phyloP scores from a whole-genome alignment of 768 basidiomycete species.

The Leccinum variicolor region DNA sequence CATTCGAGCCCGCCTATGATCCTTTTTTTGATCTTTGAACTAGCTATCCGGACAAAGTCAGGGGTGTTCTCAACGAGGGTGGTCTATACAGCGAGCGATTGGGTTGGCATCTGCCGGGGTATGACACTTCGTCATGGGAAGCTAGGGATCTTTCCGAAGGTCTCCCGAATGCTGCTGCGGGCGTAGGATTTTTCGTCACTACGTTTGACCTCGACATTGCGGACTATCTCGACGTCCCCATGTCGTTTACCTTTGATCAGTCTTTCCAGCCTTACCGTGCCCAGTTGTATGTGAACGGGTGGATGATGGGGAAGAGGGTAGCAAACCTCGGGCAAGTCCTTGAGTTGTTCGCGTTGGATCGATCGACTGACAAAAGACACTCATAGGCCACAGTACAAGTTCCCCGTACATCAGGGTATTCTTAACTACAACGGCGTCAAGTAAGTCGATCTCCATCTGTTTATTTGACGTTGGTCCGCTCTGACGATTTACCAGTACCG shows the following conservation, averaged over 20 bases:
- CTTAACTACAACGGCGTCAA: conserved; percentile 69
- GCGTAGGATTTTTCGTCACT: conserved; percentile 80
- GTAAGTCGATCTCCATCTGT: conserved; percentile 32
- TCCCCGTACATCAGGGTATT: conserved; percentile 83
- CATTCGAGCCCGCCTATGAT: background rate
- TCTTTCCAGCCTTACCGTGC: conserved; percentile 66
- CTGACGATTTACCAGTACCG: conserved; percentile 37
- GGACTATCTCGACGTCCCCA: conserved; percentile 55
- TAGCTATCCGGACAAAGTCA: conserved; percentile 72
- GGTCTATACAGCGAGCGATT: conserved; percentile 66
- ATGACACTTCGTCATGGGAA: conserved; percentile 60
- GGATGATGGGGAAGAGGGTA: conserved; percentile 86
- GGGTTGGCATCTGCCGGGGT: conserved; percentile 76
- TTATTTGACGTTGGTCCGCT: background rate
- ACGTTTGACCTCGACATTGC: conserved; percentile 65
- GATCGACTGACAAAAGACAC: conserved; percentile 2
- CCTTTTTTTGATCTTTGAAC: background rate
- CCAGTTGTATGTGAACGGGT: conserved; percentile 78
- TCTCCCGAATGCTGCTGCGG: conserved; percentile 54
- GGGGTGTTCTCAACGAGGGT: conserved; percentile 70
- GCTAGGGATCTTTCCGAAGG: conserved; percentile 54
- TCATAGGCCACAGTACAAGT: conserved; percentile 68
- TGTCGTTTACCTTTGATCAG: conserved; percentile 72
- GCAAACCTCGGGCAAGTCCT: conserved; percentile 59
- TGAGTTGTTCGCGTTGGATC: background rate